Evolutionary conservation across 805 yeast species (phyloP), one percentile per base, ranked within the genome.

Genomic region (Kodamaea kaohsiungensis): DNA sequence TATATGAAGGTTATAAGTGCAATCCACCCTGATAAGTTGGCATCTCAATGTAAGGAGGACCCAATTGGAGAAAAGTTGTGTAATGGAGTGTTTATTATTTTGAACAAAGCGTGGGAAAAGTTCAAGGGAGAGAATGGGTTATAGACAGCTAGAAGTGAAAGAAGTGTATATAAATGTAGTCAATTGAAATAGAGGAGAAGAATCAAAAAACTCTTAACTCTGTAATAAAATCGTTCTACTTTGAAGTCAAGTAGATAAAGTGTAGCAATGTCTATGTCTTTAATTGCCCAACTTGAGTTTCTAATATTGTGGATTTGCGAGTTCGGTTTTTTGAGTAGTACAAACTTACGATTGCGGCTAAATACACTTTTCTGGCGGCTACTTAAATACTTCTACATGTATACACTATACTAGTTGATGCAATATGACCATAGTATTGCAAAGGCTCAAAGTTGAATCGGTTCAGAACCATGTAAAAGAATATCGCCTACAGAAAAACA

Each of bases 21-120:
- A 53, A 87, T 89, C 5, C 95, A 88, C 63, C 95, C 95, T 0
- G 99, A 95, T 69, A 95, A 95, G 68, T 73, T 92, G 19, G 61
- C 59, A 13, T 53, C 57, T 18, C 61, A 59, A 48, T 57, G 60
- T 30, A 56, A 57, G 18, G 75, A 84, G 6, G 73, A 85, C 7
- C 74, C 85, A 5, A 96, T 91, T 62, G 82, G 83, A 53, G 86
- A 87, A 65, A 81, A 93, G 86, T 78, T 93, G 46, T 95, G 98
- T 13, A 93, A 92, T 61, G 85, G 84, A 19, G 93, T 93, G 0
- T 95, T 95, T 65, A 88, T 91, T 40, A 78, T 85, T 0, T 74
- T 95, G 57, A 93, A 91, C 68, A 81, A 84, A 60, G 91, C 98
- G 1, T 95, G 99, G 61, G 62, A 66, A 46, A 50, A 49, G 40